phyloP scores from a whole-genome alignment of 2,329 filamentous ascomycete genomes.

The Colletotrichum ledebouriae region DNA sequence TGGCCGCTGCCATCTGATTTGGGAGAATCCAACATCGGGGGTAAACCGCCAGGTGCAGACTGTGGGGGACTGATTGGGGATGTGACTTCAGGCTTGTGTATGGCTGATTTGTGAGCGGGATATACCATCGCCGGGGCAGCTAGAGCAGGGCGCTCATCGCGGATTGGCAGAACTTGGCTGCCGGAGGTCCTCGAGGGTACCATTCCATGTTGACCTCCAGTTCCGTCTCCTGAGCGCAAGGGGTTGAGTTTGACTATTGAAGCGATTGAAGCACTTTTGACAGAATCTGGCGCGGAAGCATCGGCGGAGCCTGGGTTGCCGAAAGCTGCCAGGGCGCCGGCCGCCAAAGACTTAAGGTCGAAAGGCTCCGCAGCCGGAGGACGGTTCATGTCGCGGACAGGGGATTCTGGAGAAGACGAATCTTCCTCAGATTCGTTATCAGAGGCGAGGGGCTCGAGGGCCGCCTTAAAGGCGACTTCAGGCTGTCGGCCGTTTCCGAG shows the following conservation, averaged over 20 bases:
- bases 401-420: slow-evolving; percentile 37
- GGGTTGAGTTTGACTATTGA: slow-evolving; percentile 14
- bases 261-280: slow-evolving; percentile 41
- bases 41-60: slow-evolving; percentile 48
- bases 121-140: slow-evolving; percentile 37
- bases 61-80: slow-evolving; percentile 39
- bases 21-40: slow-evolving; percentile 54
- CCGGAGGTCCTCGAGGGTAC: slow-evolving; percentile 34
- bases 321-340: slow-evolving; percentile 49
- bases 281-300: slow-evolving; percentile 36
- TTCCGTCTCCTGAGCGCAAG: slow-evolving; percentile 10
- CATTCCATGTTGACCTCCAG: slow-evolving; percentile 9
- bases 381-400: slow-evolving; percentile 32
- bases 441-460: slow-evolving; percentile 63
- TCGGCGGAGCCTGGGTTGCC: slow-evolving; percentile 36
- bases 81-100: slow-evolving; percentile 24
- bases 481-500: slow-evolving; percentile 74
- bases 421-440: slow-evolving; percentile 39
- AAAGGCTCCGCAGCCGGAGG: slow-evolving; percentile 37
- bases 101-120: slow-evolving; percentile 7
- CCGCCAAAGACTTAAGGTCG: slow-evolving; percentile 51
- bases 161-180: slow-evolving; percentile 51
- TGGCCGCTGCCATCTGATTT: slow-evolving; percentile 53
- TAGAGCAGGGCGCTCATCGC: slow-evolving; percentile 48
- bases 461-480: slow-evolving; percentile 73